phyloP scores from a whole-genome alignment of 192 early-diverging fungal genomes.

The Umbelopsis ramanniana region DNA sequence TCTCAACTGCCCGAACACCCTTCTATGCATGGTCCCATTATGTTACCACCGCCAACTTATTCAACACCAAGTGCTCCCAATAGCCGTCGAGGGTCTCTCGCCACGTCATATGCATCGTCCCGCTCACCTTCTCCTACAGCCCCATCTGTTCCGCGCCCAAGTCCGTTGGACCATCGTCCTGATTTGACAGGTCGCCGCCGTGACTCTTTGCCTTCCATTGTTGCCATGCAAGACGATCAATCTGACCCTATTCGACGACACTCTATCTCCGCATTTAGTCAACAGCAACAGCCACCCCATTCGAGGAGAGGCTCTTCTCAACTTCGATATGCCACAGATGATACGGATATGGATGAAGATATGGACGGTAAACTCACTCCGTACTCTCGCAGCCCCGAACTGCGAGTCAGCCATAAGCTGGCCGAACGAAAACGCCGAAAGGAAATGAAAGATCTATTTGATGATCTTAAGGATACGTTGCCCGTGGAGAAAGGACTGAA shows the following conservation, averaged over 20 bases:
- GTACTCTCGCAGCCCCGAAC: constrained; percentile 74
- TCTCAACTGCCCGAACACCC: neutral
- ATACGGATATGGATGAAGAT: constrained; percentile 14
- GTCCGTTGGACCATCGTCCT: constrained; percentile 43
- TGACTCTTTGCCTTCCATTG: constrained; percentile 52
- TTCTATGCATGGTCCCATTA: neutral
- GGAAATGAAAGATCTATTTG: constrained; percentile 93
- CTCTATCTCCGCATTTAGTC: constrained; percentile 25
- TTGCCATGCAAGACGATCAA: constrained; percentile 25
- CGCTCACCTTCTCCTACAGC: constrained; percentile 20
- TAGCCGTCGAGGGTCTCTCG: constrained; percentile 14
- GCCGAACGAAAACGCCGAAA: constrained; percentile 86
- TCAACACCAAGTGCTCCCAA: constrained; percentile 7
- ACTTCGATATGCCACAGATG: constrained; percentile 30
- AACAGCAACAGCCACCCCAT: constrained; percentile 14
- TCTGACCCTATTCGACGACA: constrained; percentile 36
- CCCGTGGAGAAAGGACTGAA: constrained; percentile 81
- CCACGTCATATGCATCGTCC: constrained; percentile 15
- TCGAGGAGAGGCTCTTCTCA: constrained; percentile 22
- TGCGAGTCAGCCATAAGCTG: constrained; percentile 85
- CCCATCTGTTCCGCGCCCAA: constrained; percentile 20
- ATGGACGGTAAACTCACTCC: constrained; percentile 42
- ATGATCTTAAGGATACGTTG: constrained; percentile 76
- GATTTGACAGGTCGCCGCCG: constrained; percentile 42
- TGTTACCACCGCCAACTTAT: constrained; percentile 16